Percentiles rank a stretch among this genome's conserved stretches.
phyloP scores from a whole-genome alignment of 2,329 filamentous ascomycete species.

The Xylariaceae sp. region DNA sequence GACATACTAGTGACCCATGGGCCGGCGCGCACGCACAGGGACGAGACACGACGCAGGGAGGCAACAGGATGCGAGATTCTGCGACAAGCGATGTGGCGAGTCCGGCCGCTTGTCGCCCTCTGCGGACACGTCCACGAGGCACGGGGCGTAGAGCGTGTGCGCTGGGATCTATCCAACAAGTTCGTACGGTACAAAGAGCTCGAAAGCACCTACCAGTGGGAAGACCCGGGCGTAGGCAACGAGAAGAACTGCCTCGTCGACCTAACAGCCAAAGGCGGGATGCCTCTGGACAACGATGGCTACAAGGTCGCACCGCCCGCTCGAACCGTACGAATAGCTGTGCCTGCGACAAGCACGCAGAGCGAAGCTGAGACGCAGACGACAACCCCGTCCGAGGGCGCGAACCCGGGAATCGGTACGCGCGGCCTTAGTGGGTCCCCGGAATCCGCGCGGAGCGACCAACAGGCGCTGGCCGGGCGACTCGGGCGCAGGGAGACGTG shows the following conservation, averaged over 20 bases:
- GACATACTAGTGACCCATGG: constrained; percentile 75
- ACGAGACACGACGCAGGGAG: constrained; percentile 46
- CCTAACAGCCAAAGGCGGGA: constrained; percentile 51
- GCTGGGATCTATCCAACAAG: constrained; percentile 55
- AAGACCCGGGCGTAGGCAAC: constrained; percentile 57
- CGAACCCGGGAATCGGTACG: constrained; percentile 35
- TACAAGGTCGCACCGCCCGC: constrained; percentile 16
- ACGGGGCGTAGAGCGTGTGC: constrained; percentile 64
- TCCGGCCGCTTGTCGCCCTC: constrained; percentile 66
- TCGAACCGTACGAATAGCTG: not conserved
- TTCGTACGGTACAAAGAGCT: constrained; percentile 50
- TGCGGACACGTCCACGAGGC: constrained; percentile 75
- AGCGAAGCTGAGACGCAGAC: not conserved
- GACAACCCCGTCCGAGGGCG: constrained; percentile 5
- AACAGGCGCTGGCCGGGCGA: constrained; percentile 44
- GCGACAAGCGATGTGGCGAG: constrained; percentile 57
- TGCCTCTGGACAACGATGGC: constrained; percentile 53
- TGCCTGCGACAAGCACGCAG: not conserved
- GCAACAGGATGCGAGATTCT: constrained; percentile 64
- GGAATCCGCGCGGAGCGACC: constrained; percentile 45
- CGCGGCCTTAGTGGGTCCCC: constrained; percentile 46
- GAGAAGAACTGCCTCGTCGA: constrained; percentile 67
- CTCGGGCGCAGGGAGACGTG: constrained; percentile 68
- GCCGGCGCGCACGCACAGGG: constrained; percentile 63
- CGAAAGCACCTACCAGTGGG: constrained; percentile 50